Evolutionary conservation across 768 basidiomycete genomes (phyloP).

Genomic region (Pulveroboletus sp.): DNA sequence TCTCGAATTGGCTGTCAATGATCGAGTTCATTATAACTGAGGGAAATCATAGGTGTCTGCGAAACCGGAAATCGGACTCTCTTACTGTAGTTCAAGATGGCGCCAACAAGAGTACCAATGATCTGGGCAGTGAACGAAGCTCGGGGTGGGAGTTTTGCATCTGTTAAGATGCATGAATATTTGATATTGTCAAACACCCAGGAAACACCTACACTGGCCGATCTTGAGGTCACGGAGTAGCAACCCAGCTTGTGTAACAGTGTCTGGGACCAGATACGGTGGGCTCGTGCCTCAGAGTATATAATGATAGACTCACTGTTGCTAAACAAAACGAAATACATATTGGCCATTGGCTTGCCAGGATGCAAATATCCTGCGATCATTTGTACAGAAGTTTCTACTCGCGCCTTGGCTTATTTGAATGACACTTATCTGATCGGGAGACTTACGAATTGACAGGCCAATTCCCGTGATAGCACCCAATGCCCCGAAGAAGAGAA

Average conservation of each 20-base stretch:
- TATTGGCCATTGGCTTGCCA: slow-evolving; percentile 42
- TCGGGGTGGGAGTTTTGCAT: slow-evolving; percentile 60
- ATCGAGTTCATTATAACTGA: slow-evolving; percentile 60
- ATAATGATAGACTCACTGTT: slow-evolving; percentile 33
- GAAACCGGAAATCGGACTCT: background rate
- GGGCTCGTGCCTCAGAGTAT: slow-evolving; percentile 40
- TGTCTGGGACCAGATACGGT: slow-evolving; percentile 37
- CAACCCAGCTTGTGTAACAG: slow-evolving; percentile 45
- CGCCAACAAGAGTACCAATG: slow-evolving; percentile 53
- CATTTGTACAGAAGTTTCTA: slow-evolving; percentile 34
- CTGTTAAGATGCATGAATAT: slow-evolving; percentile 27
- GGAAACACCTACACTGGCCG: slow-evolving; percentile 18
- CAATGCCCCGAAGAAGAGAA: slow-evolving; percentile 53
- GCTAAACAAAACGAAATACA: slow-evolving; percentile 44
- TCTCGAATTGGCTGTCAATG: slow-evolving; percentile 46
- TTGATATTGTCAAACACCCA: slow-evolving; percentile 25
- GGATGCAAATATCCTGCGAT: slow-evolving; percentile 36
- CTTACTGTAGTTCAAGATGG: slow-evolving; percentile 45
- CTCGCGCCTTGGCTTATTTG: background rate
- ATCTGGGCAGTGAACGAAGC: slow-evolving; percentile 60
- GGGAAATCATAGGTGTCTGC: slow-evolving; percentile 15
- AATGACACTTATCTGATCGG: background rate
- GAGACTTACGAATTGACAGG: slow-evolving; percentile 21
- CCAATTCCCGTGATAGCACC: slow-evolving; percentile 46
- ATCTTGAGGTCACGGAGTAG: slow-evolving; percentile 58